These are phyloP conservation scores for Picea abies DNA, from an alignment of 83 land plant genomes.

Conservation along the genomic window DNA sequence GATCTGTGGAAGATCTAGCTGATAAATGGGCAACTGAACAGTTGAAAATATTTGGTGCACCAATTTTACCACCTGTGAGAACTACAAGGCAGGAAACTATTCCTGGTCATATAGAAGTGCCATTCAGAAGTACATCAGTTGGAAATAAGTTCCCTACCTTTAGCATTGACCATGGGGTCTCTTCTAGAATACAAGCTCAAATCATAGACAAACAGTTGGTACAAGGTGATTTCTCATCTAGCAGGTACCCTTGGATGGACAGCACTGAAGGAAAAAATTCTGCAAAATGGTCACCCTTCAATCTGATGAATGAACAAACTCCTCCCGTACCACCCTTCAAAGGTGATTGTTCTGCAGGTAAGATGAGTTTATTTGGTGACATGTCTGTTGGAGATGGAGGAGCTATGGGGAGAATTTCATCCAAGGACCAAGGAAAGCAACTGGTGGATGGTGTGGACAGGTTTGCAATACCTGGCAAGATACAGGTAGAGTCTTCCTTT, in stretches of 20 bases:
- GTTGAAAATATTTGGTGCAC: slow-evolving; percentile 57
- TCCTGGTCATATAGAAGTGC: slow-evolving; percentile 20
- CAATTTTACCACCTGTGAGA: slow-evolving; percentile 25
- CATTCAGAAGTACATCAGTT: slow-evolving; percentile 54
- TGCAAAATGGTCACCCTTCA: slow-evolving; percentile 17
- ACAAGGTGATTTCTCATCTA: slow-evolving; percentile 39
- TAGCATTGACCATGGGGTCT: slow-evolving; percentile 11
- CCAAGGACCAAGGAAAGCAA: slow-evolving; percentile 18
- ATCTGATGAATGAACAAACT: slow-evolving; percentile 19
- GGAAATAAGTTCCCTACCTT: slow-evolving; percentile 41
- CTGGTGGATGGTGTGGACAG: slow-evolving; percentile 12
- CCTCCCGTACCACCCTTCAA: slow-evolving; percentile 38
- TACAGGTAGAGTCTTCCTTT: neutral
- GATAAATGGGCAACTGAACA: slow-evolving; percentile 90
- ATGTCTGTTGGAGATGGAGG: slow-evolving; percentile 10
- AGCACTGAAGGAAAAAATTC: slow-evolving; percentile 7
- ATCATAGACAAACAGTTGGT: no score
- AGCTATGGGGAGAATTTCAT: slow-evolving; percentile 15
- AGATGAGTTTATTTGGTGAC: neutral
- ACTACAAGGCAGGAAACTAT: neutral
- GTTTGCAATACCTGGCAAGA: slow-evolving; percentile 1
- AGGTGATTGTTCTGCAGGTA: slow-evolving; percentile 38
- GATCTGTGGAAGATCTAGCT: slow-evolving; percentile 70
- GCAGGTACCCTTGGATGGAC: slow-evolving; percentile 28
- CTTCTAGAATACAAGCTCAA: no score